Evolutionary conservation across 768 basidiomycete species (phyloP).

Genomic region (Naganishia friedmannii): DNA sequence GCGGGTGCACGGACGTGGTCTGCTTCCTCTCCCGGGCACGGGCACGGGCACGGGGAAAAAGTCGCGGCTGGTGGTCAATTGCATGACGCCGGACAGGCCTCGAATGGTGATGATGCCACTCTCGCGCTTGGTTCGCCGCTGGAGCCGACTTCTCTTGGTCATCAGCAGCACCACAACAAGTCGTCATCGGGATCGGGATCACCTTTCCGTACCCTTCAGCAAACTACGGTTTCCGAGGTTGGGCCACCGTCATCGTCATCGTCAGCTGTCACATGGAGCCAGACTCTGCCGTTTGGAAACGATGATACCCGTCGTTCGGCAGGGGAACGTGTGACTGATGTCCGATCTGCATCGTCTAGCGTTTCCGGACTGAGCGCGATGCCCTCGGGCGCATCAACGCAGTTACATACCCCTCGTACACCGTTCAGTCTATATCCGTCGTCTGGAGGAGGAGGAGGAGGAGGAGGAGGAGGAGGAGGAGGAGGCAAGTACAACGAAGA

Average conservation of each 20-base stretch:
- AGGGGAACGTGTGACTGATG: not conserved
- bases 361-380: not conserved
- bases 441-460: not conserved
- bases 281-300: not conserved
- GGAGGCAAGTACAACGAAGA: not conserved
- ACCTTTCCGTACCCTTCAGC: no score
- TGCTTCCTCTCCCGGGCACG: not conserved
- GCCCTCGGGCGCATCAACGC: not conserved
- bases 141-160: not conserved
- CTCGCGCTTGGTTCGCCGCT: not conserved
- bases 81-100: not conserved
- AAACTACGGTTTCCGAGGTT: not conserved
- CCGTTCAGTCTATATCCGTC: not conserved
- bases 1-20: not conserved
- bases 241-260: not conserved
- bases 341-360: not conserved
- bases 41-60: no score
- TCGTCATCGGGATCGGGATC: not conserved
- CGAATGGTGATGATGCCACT: not conserved
- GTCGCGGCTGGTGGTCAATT: not conserved
- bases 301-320: not conserved
- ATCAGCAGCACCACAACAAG: not conserved
- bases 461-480: not conserved
- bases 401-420: conserved; percentile 10
- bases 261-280: not conserved